phyloP scores from a whole-genome alignment of 176 grass and related monocot genomes.

The Musa schizocarpa region DNA sequence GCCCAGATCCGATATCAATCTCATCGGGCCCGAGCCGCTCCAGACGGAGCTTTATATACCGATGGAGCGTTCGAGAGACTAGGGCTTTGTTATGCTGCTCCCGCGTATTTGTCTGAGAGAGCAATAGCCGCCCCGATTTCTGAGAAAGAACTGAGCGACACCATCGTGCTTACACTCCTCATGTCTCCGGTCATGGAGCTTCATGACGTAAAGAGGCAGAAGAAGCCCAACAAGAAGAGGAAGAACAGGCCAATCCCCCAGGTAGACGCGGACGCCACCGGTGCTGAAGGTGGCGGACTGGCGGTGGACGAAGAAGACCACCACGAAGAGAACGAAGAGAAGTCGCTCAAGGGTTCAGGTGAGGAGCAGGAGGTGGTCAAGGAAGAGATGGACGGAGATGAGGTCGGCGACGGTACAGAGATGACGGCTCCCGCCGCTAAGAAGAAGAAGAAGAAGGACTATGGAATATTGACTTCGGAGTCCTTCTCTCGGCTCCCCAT shows the following conservation, averaged over 20 bases:
- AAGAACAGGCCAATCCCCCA: slow-evolving; percentile 17
- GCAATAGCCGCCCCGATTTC: too few species aligned
- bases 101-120: too few species aligned
- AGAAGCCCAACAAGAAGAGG: slow-evolving; percentile 23
- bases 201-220: background rate
- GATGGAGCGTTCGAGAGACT: too few species aligned
- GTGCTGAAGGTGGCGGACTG: background rate
- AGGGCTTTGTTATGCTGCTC: too few species aligned
- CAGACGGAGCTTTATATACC: too few species aligned
- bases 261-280: background rate
- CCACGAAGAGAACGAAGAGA: background rate
- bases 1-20: too few species aligned
- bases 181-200: background rate
- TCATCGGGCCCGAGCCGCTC: too few species aligned
- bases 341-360: background rate
- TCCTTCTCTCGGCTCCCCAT: slow-evolving; percentile 57
- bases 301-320: background rate
- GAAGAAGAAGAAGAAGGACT: slow-evolving; percentile 1
- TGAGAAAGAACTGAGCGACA: too few species aligned
- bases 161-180: too few species aligned
- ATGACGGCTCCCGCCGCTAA: background rate
- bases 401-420: slow-evolving; percentile 8
- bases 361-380: background rate
- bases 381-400: background rate
- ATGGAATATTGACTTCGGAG: slow-evolving; percentile 37